These are phyloP conservation scores for Dactylis glomerata DNA, from an alignment of 176 grass and related monocot genomes.

Conservation along the genomic window DNA sequence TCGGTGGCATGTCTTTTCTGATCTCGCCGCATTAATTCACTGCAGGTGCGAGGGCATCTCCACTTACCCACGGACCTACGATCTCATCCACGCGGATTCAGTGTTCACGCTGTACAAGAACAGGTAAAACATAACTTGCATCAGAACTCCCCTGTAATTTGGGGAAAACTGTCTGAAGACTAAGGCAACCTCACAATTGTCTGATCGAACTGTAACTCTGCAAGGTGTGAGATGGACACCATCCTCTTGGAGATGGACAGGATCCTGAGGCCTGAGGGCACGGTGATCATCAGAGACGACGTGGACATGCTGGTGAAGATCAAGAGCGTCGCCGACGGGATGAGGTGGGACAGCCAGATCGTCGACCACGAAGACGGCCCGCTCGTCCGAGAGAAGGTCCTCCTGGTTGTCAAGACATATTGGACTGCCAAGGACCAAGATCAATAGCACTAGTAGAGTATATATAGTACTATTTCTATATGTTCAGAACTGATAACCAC, in stretches of 20 bases:
- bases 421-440: constrained; percentile 52
- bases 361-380: constrained; percentile 68
- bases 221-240: constrained; percentile 65
- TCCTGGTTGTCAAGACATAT: constrained; percentile 60
- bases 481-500: constrained; percentile 19
- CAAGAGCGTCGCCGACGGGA: constrained; percentile 51
- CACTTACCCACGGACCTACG: constrained; percentile 90
- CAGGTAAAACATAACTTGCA: constrained; percentile 37
- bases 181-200: neutral
- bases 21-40: constrained; percentile 28
- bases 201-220: neutral
- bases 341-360: constrained; percentile 75
- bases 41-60: constrained; percentile 90
- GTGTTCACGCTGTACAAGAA: constrained; percentile 74
- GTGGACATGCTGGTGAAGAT: constrained; percentile 71
- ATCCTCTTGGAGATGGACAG: constrained; percentile 79
- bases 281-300: constrained; percentile 67
- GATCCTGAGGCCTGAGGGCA: constrained; percentile 63
- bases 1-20: constrained; percentile 19
- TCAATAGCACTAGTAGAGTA: constrained; percentile 31
- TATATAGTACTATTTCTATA: constrained; percentile 3
- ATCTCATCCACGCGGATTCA: constrained; percentile 82
- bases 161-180: neutral
- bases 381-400: constrained; percentile 59
- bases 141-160: neutral